Evolutionary conservation across 2,329 filamentous ascomycete genomes (phyloP).

Genomic region (Eutypa lata): DNA sequence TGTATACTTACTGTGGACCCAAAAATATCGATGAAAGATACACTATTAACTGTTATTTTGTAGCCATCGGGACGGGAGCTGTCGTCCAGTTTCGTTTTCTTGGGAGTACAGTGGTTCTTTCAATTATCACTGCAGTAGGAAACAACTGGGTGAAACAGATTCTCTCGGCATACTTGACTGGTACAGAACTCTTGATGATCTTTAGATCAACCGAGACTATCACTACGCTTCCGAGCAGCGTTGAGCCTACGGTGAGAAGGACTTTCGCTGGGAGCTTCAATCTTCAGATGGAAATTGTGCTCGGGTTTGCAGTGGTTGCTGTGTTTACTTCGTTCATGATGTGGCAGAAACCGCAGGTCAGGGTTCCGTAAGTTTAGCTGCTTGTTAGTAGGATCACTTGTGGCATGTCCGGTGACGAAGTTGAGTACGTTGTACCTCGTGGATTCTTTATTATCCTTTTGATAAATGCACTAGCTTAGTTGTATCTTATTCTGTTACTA

Average conservation of each 20-base stretch:
- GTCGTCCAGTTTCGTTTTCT: conserved; percentile 15
- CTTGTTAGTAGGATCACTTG: too few relatives aligned
- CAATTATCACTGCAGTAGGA: conserved; percentile 14
- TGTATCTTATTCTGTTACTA: too few relatives aligned
- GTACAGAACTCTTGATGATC: conserved; percentile 7
- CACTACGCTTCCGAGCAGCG: conserved; percentile 1
- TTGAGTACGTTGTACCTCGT: too few relatives aligned
- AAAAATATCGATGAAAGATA: background rate
- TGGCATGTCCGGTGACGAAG: too few relatives aligned
- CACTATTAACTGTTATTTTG: background rate
- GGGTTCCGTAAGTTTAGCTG: background rate
- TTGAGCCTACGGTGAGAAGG: conserved; percentile 4
- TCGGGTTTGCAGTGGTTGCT: conserved; percentile 12
- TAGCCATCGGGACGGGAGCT: conserved; percentile 12
- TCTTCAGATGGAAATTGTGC: conserved; percentile 14
- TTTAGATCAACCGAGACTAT: conserved; percentile 13
- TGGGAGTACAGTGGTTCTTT: conserved; percentile 12
- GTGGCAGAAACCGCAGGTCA: conserved; percentile 8
- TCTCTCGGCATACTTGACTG: conserved; percentile 4
- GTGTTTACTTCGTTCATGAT: conserved; percentile 10
- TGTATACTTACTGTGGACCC: background rate
- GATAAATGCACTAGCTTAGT: too few relatives aligned
- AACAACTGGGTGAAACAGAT: conserved; percentile 9
- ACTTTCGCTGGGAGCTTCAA: conserved; percentile 11
- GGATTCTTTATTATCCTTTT: too few relatives aligned